Evolutionary conservation across 805 yeast species (phyloP).

Genomic region (Candida michaelii): DNA sequence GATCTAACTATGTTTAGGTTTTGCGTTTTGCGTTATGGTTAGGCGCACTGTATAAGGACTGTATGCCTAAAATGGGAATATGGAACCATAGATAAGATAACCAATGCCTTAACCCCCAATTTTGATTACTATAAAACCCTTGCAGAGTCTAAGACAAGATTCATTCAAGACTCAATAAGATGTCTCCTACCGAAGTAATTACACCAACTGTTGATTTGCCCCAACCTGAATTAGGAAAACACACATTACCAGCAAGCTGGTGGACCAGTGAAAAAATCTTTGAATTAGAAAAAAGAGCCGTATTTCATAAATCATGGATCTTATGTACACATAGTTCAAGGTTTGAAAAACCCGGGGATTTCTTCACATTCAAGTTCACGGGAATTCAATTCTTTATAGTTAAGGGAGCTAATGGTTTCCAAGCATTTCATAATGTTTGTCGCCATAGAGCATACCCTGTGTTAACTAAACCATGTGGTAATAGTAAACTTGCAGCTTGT

Average conservation of each 20-base stretch:
- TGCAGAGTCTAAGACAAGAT: too few relatives aligned
- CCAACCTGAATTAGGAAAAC: slow-evolving; percentile 26
- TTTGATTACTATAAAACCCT: too few relatives aligned
- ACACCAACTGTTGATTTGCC: slow-evolving; percentile 13
- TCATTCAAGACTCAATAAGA: too few relatives aligned
- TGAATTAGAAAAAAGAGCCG: slow-evolving; percentile 58
- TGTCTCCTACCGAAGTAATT: slow-evolving; percentile 9
- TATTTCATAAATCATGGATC: slow-evolving; percentile 58
- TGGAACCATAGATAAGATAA: slow-evolving; percentile 12
- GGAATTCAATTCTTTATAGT: slow-evolving; percentile 59
- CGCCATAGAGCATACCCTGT: slow-evolving; percentile 68
- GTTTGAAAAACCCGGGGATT: slow-evolving; percentile 58
- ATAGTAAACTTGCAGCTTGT: slow-evolving; percentile 58
- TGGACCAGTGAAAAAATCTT: slow-evolving; percentile 60
- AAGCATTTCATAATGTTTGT: slow-evolving; percentile 64
- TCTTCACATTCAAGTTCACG: slow-evolving; percentile 47
- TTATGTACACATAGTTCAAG: slow-evolving; percentile 53
- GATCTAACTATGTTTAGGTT: too few relatives aligned
- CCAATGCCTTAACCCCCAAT: too few relatives aligned
- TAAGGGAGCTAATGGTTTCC: slow-evolving; percentile 50
- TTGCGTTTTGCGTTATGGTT: too few relatives aligned
- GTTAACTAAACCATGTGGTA: slow-evolving; percentile 56
- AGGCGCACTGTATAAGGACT: slow-evolving; percentile 3
- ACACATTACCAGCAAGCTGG: slow-evolving; percentile 66
- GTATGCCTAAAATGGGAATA: slow-evolving; percentile 7